These are phyloP conservation scores for Fusarium transvaalense DNA, from an alignment of 2,329 filamentous ascomycete genomes.

Conservation along the genomic window DNA sequence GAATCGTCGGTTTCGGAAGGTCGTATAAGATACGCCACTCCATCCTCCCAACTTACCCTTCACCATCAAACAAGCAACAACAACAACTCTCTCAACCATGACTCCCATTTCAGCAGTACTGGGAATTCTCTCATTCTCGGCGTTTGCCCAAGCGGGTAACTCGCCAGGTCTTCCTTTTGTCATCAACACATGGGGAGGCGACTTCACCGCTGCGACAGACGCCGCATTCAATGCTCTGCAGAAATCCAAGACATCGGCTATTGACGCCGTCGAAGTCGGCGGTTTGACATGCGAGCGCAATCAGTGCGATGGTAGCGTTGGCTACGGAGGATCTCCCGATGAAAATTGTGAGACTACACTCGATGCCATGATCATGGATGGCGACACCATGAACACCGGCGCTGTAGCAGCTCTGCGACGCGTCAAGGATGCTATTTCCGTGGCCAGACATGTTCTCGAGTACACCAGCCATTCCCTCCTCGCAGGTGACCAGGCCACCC, in stretches of 20 bases:
- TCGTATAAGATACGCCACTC: constrained; percentile 34
- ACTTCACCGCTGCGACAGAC: constrained; percentile 65
- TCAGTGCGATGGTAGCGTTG: constrained; percentile 68
- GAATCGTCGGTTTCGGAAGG: constrained; percentile 18
- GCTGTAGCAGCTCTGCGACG: constrained; percentile 65
- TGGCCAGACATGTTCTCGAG: constrained; percentile 64
- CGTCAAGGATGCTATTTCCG: constrained; percentile 61
- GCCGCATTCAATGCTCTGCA: constrained; percentile 59
- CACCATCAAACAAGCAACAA: background rate
- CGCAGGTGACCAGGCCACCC: constrained; percentile 65
- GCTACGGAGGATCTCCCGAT: constrained; percentile 67
- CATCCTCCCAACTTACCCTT: constrained; percentile 7
- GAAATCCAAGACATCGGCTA: constrained; percentile 52
- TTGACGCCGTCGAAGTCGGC: constrained; percentile 66
- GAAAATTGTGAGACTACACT: constrained; percentile 69
- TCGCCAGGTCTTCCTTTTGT: constrained; percentile 62
- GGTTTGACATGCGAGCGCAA: constrained; percentile 64
- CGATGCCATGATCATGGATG: constrained; percentile 71
- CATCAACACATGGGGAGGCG: constrained; percentile 68
- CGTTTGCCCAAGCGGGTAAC: constrained; percentile 32
- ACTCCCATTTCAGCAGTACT: background rate
- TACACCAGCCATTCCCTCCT: constrained; percentile 65
- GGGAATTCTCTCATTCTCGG: constrained; percentile 27
- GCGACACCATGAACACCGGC: constrained; percentile 64
- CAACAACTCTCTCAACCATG: constrained; percentile 16